phyloP scores from a whole-genome alignment of 441 rosid species.

The Syzygium syzygioides region DNA sequence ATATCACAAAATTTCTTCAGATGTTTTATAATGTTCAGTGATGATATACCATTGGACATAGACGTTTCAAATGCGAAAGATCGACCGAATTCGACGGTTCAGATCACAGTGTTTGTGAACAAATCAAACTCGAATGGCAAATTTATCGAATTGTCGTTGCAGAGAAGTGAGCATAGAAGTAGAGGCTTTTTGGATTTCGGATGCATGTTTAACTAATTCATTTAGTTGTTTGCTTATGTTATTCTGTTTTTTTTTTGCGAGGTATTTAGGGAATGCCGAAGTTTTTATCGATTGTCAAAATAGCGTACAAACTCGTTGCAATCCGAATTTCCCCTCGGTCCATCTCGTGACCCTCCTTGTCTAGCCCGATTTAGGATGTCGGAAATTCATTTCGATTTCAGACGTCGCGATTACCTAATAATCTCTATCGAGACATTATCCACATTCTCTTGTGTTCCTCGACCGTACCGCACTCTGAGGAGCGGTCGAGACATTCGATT shows the following conservation, averaged over 20 bases:
- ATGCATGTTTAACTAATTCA: too few species aligned
- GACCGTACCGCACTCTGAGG: background rate
- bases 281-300: background rate
- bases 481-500: background rate
- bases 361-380: accelerated
- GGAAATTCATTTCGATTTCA: background rate
- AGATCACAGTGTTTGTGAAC: background rate
- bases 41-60: background rate
- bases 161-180: too few species aligned
- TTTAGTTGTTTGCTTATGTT: too few species aligned
- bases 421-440: background rate
- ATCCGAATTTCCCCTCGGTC: background rate
- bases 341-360: background rate
- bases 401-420: background rate
- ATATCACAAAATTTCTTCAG: background rate
- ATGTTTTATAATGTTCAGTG: background rate
- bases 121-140: too few species aligned
- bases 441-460: too few species aligned
- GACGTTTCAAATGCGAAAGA: background rate
- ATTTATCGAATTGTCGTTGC: too few species aligned
- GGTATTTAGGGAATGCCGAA: background rate
- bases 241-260: too few species aligned
- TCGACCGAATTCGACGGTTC: background rate
- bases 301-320: background rate
- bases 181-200: too few species aligned